Percentiles rank a stretch among this genome's conserved stretches.
These are phyloP conservation scores for Croton laevigatus DNA, from an alignment of 441 rosid species.

Conservation along the genomic window DNA sequence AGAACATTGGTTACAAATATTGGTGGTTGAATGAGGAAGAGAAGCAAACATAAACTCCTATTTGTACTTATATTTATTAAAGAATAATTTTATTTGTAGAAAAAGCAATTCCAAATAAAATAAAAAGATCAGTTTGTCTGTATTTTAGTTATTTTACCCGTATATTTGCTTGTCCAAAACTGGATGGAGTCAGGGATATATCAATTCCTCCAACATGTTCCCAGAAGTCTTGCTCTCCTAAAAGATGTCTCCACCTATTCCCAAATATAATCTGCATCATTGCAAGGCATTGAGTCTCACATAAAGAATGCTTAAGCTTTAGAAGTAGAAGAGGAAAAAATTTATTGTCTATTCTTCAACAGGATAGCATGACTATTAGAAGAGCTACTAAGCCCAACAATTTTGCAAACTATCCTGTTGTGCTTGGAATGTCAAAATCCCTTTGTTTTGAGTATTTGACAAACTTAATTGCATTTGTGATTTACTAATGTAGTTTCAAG, in stretches of 20 bases:
- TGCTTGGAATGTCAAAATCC: too few relatives aligned
- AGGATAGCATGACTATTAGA: not conserved
- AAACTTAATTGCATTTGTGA: too few relatives aligned
- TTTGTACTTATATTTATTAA: conserved; percentile 4
- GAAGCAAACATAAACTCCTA: not conserved
- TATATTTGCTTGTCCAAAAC: conserved; percentile 96
- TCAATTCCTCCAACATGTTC: conserved; percentile 92
- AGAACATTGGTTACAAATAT: conserved; percentile 15
- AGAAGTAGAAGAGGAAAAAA: not conserved
- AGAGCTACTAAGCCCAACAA: not conserved
- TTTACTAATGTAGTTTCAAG: too few relatives aligned
- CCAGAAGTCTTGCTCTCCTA: conserved; percentile 95
- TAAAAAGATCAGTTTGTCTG: not conserved
- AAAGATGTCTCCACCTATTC: conserved; percentile 92
- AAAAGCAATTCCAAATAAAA: conserved; percentile 2
- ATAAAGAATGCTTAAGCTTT: not conserved
- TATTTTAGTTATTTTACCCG: conserved; percentile 36
- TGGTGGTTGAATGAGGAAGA: not conserved
- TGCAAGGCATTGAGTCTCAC: conserved; percentile 18
- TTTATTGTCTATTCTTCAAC: not conserved
- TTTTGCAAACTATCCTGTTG: not conserved
- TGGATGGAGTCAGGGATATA: conserved; percentile 80
- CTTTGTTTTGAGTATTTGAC: too few relatives aligned
- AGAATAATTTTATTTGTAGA: not conserved
- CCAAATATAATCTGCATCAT: conserved; percentile 84